A percentile compares a stretch with the other conserved stretches of the same genome.
Evolutionary conservation across 345 rosid species (phyloP).

Genomic region (Eucalyptus microcorys): DNA sequence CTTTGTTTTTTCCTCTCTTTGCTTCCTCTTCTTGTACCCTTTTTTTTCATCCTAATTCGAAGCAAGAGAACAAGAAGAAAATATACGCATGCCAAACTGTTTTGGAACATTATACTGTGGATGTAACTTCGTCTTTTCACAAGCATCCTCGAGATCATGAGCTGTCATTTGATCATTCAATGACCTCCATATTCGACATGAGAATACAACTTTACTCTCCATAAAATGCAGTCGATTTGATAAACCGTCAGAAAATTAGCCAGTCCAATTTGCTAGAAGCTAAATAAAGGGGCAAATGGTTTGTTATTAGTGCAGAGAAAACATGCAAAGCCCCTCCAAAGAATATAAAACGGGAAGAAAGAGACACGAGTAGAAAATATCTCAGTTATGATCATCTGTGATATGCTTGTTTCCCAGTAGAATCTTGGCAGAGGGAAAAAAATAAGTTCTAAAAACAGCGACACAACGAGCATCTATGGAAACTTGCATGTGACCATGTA

Average conservation of each 20-base stretch:
- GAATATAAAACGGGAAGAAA: not conserved
- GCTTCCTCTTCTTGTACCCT: not conserved
- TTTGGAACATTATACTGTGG: not conserved
- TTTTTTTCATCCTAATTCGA: not conserved
- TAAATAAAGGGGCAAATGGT: not conserved
- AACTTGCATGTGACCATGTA: not conserved
- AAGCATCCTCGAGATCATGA: not conserved
- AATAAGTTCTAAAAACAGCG: not conserved
- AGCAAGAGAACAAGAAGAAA: not conserved
- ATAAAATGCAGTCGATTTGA: not conserved
- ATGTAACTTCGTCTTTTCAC: not conserved
- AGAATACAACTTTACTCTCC: not conserved
- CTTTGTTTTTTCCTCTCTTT: not conserved
- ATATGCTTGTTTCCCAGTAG: not conserved
- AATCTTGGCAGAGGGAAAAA: not conserved
- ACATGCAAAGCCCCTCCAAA: not conserved
- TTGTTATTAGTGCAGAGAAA: not conserved
- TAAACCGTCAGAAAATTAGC: not conserved
- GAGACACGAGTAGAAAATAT: not conserved
- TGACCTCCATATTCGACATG: not conserved
- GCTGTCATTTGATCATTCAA: not conserved
- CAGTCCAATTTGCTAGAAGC: not conserved
- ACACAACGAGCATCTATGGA: not conserved
- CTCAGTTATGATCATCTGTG: not conserved
- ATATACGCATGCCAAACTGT: not conserved